Conservation (phyloP, 441 rosid species). For the Populus hybrid region DNA sequence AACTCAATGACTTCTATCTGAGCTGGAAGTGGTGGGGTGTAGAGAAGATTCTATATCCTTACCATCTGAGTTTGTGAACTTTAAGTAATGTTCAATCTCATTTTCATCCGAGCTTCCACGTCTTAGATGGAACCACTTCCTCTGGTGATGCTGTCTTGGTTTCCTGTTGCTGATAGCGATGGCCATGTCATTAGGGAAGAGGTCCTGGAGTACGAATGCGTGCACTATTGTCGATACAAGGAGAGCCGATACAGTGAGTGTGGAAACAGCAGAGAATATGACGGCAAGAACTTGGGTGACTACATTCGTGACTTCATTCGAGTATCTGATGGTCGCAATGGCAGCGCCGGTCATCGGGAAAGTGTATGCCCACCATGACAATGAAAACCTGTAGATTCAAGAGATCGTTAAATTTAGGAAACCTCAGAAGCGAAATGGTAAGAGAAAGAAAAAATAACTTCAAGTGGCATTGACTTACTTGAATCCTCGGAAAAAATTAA, state of each 20-base stretch:
- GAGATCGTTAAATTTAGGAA: not conserved
- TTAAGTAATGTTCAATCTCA: conserved; percentile 47
- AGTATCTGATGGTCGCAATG: conserved; percentile 66
- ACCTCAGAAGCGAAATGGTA: not conserved
- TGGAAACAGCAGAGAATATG: conserved; percentile 41
- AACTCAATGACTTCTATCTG: not conserved
- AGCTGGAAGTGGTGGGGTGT: conserved; percentile 1
- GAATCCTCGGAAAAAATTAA: conserved; percentile 79
- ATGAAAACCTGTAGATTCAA: conserved; percentile 52
- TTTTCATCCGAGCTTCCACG: conserved; percentile 35
- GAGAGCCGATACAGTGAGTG: conserved; percentile 53
- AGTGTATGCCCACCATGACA: conserved; percentile 97
- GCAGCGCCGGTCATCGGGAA: conserved; percentile 92
- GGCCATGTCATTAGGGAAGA: conserved; percentile 85
- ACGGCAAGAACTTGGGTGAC: conserved; percentile 49
- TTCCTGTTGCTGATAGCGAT: conserved; percentile 73
- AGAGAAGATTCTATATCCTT: conserved; percentile 47
- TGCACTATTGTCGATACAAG: conserved; percentile 57
- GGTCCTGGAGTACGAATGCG: conserved; percentile 62
- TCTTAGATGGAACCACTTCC: conserved; percentile 44
- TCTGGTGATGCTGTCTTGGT: conserved; percentile 30
- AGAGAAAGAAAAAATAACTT: not conserved
- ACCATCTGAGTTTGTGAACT: conserved; percentile 27
- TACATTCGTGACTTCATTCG: conserved; percentile 47
- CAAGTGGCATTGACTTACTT: conserved; percentile 36